Evolutionary conservation across 148 eudicot genomes (phyloP).

Genomic region (Vaccinium darrowii): DNA sequence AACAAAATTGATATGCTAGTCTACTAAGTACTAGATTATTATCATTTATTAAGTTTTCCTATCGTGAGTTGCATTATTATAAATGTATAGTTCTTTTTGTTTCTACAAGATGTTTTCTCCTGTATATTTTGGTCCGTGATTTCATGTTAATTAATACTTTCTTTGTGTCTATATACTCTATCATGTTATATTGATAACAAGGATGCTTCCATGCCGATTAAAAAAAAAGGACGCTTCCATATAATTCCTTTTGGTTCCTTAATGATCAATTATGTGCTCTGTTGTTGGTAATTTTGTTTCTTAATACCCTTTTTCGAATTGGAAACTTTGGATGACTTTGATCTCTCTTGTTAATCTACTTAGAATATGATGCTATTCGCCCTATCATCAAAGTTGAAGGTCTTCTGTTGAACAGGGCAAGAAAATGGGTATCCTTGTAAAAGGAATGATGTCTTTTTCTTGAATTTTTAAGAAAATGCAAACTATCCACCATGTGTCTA

Average conservation of each 20-base stretch:
- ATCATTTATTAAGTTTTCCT: neutral
- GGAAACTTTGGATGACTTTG: neutral
- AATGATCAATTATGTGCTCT: neutral
- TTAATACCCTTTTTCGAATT: neutral
- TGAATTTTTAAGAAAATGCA: neutral
- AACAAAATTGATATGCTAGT: neutral
- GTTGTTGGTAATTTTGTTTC: neutral
- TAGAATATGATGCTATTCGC: constrained; percentile 1
- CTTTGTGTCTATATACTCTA: neutral
- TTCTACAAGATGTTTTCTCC: neutral
- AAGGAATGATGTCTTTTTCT: neutral
- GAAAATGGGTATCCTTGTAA: neutral
- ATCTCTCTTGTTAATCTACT: neutral
- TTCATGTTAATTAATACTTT: neutral
- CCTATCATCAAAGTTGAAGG: neutral
- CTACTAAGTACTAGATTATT: neutral
- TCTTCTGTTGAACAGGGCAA: neutral
- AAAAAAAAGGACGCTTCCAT: neutral
- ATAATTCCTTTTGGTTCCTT: neutral
- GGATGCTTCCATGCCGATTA: neutral
- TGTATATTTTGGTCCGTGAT: neutral
- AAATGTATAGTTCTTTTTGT: neutral
- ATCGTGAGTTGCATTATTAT: neutral
- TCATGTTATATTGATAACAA: neutral
- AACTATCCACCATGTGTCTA: neutral